A percentile compares a stretch with the other conserved stretches of the same genome.
Conservation (phyloP, 805 yeast genomes). For the Debaryomyces hansenii region DNA sequence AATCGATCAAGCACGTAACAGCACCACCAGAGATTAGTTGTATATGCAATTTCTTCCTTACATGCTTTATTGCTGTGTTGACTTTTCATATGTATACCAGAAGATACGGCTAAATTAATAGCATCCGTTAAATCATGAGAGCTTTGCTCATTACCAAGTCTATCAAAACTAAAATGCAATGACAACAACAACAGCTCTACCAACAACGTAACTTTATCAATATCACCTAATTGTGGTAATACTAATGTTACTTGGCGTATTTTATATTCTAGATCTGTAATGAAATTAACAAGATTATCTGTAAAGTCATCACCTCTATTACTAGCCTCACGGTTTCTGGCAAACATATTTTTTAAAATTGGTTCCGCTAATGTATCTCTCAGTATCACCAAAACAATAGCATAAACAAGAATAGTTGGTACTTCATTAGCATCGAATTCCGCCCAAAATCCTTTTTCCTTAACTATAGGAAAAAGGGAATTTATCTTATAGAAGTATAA, state of each 20-base stretch:
- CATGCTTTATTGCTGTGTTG: constrained; percentile 5
- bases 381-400: constrained; percentile 27
- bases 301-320: constrained; percentile 6
- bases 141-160: constrained; percentile 28
- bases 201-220: constrained; percentile 23
- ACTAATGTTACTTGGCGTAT: constrained; percentile 31
- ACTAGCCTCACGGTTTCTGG: constrained; percentile 3
- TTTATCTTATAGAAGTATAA: constrained; percentile 33
- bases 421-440: constrained; percentile 18
- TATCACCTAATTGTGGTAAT: constrained; percentile 32
- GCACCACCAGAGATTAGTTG: constrained; percentile 34
- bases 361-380: constrained; percentile 28
- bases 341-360: constrained; percentile 20
- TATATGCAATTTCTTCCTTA: constrained; percentile 13
- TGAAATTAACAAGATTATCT: constrained; percentile 12
- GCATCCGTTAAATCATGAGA: constrained; percentile 31
- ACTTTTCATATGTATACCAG: constrained; percentile 28
- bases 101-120: constrained; percentile 22
- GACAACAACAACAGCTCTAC: constrained; percentile 23
- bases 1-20: constrained; percentile 32
- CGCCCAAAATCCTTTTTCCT: constrained; percentile 27
- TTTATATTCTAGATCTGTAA: constrained; percentile 27
- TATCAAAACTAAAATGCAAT: constrained; percentile 24
- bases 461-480: constrained; percentile 32
- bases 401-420: constrained; percentile 22